Conservation (phyloP, 2,329 filamentous ascomycete genomes). For the Verticillium isaacii region DNA sequence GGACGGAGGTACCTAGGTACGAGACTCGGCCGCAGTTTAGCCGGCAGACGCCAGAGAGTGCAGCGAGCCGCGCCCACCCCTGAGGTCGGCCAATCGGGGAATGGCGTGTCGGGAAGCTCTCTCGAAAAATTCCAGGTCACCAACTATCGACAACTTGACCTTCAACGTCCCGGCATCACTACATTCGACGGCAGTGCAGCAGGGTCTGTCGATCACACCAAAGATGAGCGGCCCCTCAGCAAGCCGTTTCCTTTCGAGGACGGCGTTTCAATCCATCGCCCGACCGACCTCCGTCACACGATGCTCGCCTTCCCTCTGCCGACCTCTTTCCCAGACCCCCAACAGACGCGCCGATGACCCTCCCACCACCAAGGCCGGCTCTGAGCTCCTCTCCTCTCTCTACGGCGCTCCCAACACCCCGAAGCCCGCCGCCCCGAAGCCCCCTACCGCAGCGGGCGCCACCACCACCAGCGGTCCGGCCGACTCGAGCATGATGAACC, state of each 20-base stretch:
- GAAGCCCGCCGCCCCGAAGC: neutral
- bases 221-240: conserved; percentile 39
- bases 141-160: neutral
- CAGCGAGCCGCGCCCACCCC: neutral
- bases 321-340: conserved; percentile 34
- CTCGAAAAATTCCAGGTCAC: neutral
- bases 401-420: conserved; percentile 7
- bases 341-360: conserved; percentile 17
- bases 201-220: neutral
- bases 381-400: conserved; percentile 13
- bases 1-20: neutral
- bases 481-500: conserved; percentile 6
- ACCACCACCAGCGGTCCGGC: neutral
- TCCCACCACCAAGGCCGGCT: conserved; percentile 8
- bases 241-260: conserved; percentile 37
- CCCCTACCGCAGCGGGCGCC: neutral
- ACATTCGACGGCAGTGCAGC: neutral
- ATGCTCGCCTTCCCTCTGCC: conserved; percentile 16
- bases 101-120: neutral
- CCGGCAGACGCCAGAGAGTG: neutral
- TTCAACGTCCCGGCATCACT: neutral
- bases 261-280: conserved; percentile 23
- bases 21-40: neutral
- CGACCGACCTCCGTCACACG: conserved; percentile 11
- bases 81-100: neutral